These are phyloP conservation scores for Kazachstania africana DNA, from an alignment of 805 yeast genomes.

Conservation along the genomic window DNA sequence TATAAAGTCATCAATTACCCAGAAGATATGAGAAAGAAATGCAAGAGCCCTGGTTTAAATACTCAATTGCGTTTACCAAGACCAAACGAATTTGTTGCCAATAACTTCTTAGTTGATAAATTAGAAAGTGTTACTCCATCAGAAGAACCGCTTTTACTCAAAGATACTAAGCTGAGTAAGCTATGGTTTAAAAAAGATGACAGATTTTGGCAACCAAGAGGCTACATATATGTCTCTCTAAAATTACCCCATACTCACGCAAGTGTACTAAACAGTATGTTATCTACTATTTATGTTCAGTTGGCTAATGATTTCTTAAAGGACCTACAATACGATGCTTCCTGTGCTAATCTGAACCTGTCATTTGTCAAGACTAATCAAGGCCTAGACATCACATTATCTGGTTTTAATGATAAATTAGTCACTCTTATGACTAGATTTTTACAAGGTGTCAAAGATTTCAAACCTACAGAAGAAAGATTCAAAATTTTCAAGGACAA, in stretches of 20 bases:
- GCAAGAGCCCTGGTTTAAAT: constrained; percentile 25
- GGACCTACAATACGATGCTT: constrained; percentile 73
- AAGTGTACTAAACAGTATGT: constrained; percentile 46
- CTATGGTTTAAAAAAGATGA: constrained; percentile 90
- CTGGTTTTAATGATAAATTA: constrained; percentile 80
- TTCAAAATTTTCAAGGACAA: constrained; percentile 61
- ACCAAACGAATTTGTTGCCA: constrained; percentile 73
- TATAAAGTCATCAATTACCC: constrained; percentile 42
- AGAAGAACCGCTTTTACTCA: constrained; percentile 52
- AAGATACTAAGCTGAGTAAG: constrained; percentile 36
- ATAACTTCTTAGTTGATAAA: constrained; percentile 53
- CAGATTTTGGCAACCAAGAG: constrained; percentile 79
- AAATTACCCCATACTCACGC: constrained; percentile 52
- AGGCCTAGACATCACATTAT: constrained; percentile 55
- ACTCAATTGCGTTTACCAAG: constrained; percentile 47
- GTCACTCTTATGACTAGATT: constrained; percentile 50
- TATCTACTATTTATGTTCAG: constrained; percentile 54
- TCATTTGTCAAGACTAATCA: constrained; percentile 49
- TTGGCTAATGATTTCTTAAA: constrained; percentile 59
- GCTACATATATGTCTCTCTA: constrained; percentile 51
- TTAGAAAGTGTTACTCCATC: constrained; percentile 24
- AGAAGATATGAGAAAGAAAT: constrained; percentile 24
- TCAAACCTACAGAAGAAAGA: constrained; percentile 41
- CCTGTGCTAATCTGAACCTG: constrained; percentile 62
- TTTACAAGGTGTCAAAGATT: constrained; percentile 39